Evolutionary conservation across 805 yeast species (phyloP), one percentile per base, ranked within the genome.

Genomic region (Isabelozyma gotoi): DNA sequence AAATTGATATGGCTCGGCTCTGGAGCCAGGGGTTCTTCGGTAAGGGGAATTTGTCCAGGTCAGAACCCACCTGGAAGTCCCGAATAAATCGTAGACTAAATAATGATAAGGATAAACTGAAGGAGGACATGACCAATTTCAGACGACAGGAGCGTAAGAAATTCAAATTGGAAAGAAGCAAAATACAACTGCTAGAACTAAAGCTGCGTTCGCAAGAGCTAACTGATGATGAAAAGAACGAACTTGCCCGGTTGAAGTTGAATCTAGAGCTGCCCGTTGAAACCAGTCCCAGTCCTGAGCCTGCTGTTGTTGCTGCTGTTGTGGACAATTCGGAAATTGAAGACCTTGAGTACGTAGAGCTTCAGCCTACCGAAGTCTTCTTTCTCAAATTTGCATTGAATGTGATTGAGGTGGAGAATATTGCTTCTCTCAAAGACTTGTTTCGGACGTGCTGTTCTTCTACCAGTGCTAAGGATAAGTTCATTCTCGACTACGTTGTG

Each of bases 21-120:
- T 94, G 98, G 98, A 64, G 72, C 14, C 76, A 76, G 52, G 99
- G 99, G 1, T 94, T 90, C 58, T 94, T 89, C 59, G 99, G 99
- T 5, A 94, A 92, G 57, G 99, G 98, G 2, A 78, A 80, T 2
- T 67, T 90, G 36, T 87, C 96, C 29, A 73, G 99, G 49, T 85
- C 96, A 44, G 97, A 94, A 58, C 96, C 99, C 0, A 80, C 96
- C 0, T 94, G 98, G 97, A 63, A 59, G 36, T 71, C 69, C n/a
- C 73, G 97, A 42, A 81, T 88, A 1, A 63, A 43, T 31, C 71
- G 82, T 38, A 62, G 88, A 34, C 64, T 86, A 19, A 75, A 77
- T 11, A 36, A 46, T 19, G 29, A 31, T 10, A 18, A 18, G 2
- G 60, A 44, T 37, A 55, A 67, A 15, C 71, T 84, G 16, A 73